Evolutionary conservation across 2,329 filamentous ascomycete species (phyloP).

Genomic region (Trichoderma semiorbis): DNA sequence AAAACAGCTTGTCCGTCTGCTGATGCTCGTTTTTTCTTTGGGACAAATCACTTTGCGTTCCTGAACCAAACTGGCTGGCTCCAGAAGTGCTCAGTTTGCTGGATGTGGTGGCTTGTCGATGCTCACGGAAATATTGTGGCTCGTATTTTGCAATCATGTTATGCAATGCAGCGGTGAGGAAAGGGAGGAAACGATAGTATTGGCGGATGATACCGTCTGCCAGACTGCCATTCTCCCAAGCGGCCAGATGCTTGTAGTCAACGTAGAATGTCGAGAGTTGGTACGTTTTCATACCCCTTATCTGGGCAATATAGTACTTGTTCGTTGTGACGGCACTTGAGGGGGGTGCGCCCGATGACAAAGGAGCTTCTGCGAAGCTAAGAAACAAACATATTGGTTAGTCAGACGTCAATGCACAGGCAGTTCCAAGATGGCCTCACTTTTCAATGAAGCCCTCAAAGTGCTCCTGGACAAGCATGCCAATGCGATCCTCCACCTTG

Average conservation of each 20-base stretch:
- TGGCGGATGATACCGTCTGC: conserved; percentile 83
- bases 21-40: conserved; percentile 85
- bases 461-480: conserved; percentile 68
- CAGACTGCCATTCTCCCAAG: conserved; percentile 73
- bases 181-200: conserved; percentile 94
- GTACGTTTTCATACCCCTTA: conserved; percentile 70
- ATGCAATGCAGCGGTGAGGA: conserved; percentile 82
- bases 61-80: conserved; percentile 58
- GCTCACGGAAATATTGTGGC: conserved; percentile 87
- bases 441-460: conserved; percentile 79
- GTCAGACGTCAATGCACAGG: neutral
- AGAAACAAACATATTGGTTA: neutral
- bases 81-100: conserved; percentile 69
- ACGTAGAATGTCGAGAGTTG: conserved; percentile 82
- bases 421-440: conserved; percentile 41
- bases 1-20: conserved; percentile 95
- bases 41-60: conserved; percentile 62
- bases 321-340: conserved; percentile 72
- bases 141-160: conserved; percentile 94
- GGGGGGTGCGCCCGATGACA: conserved; percentile 58
- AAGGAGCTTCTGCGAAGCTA: conserved; percentile 66
- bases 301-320: conserved; percentile 82
- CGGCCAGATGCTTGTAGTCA: conserved; percentile 79
- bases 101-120: conserved; percentile 77
- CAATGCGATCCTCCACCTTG: conserved; percentile 72